These are phyloP conservation scores for Coix lacrymajobi DNA, from an alignment of 176 grass and related monocot genomes.

Conservation along the genomic window DNA sequence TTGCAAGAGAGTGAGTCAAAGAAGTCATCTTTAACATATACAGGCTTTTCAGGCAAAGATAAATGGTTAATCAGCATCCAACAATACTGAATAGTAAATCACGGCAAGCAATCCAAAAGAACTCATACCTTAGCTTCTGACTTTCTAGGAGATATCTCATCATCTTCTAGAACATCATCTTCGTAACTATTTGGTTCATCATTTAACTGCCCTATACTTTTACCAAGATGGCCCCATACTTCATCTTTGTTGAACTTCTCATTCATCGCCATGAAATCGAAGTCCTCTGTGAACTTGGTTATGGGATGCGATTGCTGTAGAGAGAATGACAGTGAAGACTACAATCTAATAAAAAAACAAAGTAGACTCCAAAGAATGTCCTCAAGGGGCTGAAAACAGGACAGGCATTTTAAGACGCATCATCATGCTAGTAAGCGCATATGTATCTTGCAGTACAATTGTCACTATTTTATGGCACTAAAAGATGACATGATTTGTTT, in stretches of 20 bases:
- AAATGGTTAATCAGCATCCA: slow-evolving; percentile 20
- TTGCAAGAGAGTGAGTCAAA: slow-evolving; percentile 91
- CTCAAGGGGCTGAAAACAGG: neutral
- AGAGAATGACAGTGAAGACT: slow-evolving; percentile 16
- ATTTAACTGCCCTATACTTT: slow-evolving; percentile 47
- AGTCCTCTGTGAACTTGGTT: slow-evolving; percentile 85
- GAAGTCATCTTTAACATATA: slow-evolving; percentile 95
- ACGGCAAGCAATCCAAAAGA: neutral
- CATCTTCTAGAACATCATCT: slow-evolving; percentile 41
- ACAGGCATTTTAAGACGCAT: slow-evolving; percentile 1
- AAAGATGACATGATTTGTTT: neutral
- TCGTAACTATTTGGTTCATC: slow-evolving; percentile 60
- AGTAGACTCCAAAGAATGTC: neutral
- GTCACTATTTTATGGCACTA: neutral
- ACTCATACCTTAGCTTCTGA: slow-evolving; percentile 40
- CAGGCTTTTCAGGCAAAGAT: slow-evolving; percentile 42
- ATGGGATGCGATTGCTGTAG: slow-evolving; percentile 45
- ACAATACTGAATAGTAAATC: slow-evolving; percentile 10
- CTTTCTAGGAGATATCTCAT: slow-evolving; percentile 50
- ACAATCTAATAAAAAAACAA: slow-evolving; percentile 13
- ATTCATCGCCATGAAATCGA: slow-evolving; percentile 97
- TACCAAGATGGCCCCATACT: slow-evolving; percentile 97
- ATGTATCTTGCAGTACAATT: neutral
- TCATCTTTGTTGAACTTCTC: slow-evolving; percentile 99
- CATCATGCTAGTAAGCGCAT: slow-evolving; percentile 4